Percentiles rank a stretch among this genome's conserved stretches.
Conservation (phyloP, 768 basidiomycete genomes). For the Psilocybe cubensis region DNA sequence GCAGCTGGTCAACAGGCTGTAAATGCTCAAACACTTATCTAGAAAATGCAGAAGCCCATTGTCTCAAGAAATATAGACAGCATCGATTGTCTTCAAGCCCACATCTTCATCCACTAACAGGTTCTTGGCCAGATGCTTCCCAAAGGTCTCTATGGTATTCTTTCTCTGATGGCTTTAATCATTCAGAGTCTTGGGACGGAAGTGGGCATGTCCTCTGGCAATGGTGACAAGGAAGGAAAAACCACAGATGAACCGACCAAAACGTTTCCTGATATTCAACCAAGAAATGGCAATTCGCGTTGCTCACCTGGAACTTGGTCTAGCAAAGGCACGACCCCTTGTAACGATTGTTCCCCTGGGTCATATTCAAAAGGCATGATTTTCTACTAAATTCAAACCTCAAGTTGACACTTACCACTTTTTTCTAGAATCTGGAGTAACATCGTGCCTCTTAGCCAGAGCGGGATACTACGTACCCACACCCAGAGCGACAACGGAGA, state of each 20-base stretch:
- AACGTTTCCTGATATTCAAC: neutral
- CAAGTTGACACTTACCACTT: too few relatives aligned
- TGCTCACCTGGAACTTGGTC: conserved; percentile 26
- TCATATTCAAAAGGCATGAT: conserved; percentile 21
- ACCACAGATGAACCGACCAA: neutral
- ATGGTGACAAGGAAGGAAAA: neutral
- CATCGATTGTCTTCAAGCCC: neutral
- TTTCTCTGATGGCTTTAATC: neutral
- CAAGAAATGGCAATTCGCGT: neutral
- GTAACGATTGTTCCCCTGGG: conserved; percentile 22
- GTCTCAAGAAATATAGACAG: neutral
- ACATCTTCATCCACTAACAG: neutral
- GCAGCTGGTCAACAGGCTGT: neutral
- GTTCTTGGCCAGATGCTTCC: neutral
- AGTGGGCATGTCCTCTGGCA: neutral
- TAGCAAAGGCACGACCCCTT: conserved; percentile 17
- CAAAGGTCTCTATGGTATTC: neutral
- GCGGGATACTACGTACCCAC: conserved; percentile 26
- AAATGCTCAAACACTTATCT: too few relatives aligned
- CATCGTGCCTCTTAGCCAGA: conserved; percentile 16
- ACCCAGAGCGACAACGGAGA: conserved; percentile 19
- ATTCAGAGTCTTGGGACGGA: neutral
- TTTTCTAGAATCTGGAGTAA: conserved; percentile 16
- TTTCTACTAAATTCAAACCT: neutral
- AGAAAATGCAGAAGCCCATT: neutral